Conservation (phyloP, 768 basidiomycete genomes). For the Tylopilus rubrobrunneus region DNA sequence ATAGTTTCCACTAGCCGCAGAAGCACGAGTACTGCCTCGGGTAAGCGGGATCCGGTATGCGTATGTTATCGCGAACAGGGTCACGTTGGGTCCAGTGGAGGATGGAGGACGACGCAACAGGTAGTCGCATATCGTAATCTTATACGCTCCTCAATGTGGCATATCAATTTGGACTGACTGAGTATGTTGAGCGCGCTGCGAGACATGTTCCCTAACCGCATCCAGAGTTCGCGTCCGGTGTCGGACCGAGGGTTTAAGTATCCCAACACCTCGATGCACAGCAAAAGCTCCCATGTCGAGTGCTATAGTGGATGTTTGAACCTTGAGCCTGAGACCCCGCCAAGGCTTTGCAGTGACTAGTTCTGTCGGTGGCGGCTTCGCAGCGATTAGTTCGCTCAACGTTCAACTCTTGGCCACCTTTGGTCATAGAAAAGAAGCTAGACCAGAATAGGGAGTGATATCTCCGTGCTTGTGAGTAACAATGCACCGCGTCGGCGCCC, state of each 20-base stretch:
- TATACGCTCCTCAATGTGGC: background rate
- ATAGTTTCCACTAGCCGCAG: background rate
- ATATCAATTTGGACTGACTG: slow-evolving; percentile 5
- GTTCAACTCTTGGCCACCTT: background rate
- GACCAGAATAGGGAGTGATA: background rate
- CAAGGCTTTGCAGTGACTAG: too few species aligned
- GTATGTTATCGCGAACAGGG: background rate
- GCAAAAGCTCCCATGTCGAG: too few species aligned
- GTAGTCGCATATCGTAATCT: background rate
- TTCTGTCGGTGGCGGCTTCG: too few species aligned
- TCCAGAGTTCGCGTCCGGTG: background rate
- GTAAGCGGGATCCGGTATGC: background rate
- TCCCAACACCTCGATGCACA: too few species aligned
- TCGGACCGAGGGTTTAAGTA: background rate
- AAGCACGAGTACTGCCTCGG: background rate
- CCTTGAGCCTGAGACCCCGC: too few species aligned
- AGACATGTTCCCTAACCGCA: slow-evolving; percentile 3
- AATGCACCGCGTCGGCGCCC: slow-evolving; percentile 3
- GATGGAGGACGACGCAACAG: background rate
- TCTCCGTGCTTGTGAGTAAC: background rate
- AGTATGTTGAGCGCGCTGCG: background rate
- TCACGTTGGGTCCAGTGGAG: background rate
- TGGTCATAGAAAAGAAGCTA: background rate
- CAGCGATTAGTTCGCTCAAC: too few species aligned
- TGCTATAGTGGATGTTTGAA: background rate